Conservation (phyloP, 768 basidiomycete species). For the Coprinopsis sp. region DNA sequence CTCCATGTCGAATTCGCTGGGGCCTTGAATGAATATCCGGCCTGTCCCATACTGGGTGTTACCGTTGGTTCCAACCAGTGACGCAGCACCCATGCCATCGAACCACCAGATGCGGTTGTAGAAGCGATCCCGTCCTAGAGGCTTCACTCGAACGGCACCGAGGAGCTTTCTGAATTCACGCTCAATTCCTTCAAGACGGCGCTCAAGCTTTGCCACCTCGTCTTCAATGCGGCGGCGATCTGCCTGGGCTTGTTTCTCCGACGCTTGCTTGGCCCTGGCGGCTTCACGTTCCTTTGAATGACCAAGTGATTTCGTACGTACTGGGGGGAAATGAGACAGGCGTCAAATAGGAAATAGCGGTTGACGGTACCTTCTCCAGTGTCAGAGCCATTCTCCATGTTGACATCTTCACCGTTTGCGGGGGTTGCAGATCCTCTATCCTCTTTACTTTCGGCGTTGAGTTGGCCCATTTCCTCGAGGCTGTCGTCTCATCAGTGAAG, state of each 20-base stretch:
- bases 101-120: conserved; percentile 98
- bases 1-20: conserved; percentile 75
- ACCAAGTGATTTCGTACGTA: conserved; percentile 31
- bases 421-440: conserved; percentile 36
- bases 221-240: conserved; percentile 85
- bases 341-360: conserved; percentile 26
- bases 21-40: conserved; percentile 89
- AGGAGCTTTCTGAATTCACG: conserved; percentile 90
- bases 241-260: conserved; percentile 74
- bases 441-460: conserved; percentile 55
- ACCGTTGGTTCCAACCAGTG: conserved; percentile 73
- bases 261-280: conserved; percentile 71
- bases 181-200: conserved; percentile 81
- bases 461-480: conserved; percentile 66
- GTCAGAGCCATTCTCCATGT: conserved; percentile 59
- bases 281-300: conserved; percentile 80
- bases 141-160: conserved; percentile 80
- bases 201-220: conserved; percentile 79
- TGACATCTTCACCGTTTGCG: conserved; percentile 52
- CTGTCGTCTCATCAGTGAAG: conserved; percentile 32
- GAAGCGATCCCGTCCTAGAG: conserved; percentile 89
- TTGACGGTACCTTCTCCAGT: conserved; percentile 68
- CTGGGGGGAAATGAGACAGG: not conserved
- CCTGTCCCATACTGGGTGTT: conserved; percentile 84
- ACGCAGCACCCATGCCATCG: conserved; percentile 88